A percentile compares a stretch with the other conserved stretches of the same genome.
phyloP scores from a whole-genome alignment of 352 stramenopile species.

The Phytophthora kernoviae region DNA sequence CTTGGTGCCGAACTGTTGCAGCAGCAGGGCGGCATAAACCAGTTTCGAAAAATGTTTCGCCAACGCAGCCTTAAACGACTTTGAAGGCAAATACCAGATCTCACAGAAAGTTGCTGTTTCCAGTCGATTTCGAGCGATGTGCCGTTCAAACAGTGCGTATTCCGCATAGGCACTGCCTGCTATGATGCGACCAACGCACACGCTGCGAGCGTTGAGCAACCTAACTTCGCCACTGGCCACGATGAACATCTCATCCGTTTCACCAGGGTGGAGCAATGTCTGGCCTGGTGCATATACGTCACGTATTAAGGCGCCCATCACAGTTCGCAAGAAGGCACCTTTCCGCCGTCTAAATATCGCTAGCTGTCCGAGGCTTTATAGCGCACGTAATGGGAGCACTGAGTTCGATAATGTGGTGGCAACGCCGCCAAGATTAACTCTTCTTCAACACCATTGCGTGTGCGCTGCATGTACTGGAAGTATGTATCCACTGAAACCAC shows the following conservation, averaged over 20 bases:
- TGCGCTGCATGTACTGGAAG: constrained; percentile 80
- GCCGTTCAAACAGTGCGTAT: constrained; percentile 52
- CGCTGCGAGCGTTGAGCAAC: constrained; percentile 29
- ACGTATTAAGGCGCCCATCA: constrained; percentile 45
- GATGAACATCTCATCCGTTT: constrained; percentile 63
- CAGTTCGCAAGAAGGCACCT: constrained; percentile 55
- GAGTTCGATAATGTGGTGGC: constrained; percentile 51
- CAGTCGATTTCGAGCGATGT: constrained; percentile 33
- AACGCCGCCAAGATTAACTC: constrained; percentile 49
- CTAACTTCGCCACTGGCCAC: constrained; percentile 49
- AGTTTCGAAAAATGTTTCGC: constrained; percentile 63
- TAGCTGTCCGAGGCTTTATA: constrained; percentile 54
- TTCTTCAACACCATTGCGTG: constrained; percentile 60
- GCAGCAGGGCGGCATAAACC: constrained; percentile 50
- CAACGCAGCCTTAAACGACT: constrained; percentile 48
- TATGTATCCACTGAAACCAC: constrained; percentile 47
- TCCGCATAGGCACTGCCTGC: constrained; percentile 48
- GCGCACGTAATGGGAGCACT: constrained; percentile 58
- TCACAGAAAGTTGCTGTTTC: constrained; percentile 55
- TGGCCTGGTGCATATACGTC: constrained; percentile 60
- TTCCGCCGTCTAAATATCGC: constrained; percentile 51
- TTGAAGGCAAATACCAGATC: constrained; percentile 43
- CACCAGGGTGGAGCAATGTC: constrained; percentile 25
- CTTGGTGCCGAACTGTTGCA: constrained; percentile 34
- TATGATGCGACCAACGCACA: constrained; percentile 28